Base-by-base conservation (phyloP, 164 flowering plant species). In the Aristolochia fimbriata region DNA sequence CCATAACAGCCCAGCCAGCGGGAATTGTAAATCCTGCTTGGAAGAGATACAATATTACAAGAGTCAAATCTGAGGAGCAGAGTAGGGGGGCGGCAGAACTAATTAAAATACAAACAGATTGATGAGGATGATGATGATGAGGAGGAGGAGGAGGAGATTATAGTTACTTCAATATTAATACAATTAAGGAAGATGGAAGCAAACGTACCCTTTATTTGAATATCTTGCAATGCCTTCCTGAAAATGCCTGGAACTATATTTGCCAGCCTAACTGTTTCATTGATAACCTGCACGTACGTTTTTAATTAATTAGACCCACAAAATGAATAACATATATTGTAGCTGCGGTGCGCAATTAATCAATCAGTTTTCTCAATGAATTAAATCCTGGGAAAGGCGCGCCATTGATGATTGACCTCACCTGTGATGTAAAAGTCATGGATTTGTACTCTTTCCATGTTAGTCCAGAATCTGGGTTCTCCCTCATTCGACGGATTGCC, bases 1-100 rank as follows among this genome's bases (percentile, higher is more conserved):
- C 91, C 92, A 88, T 86, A 37, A 91, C 80, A 10, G 84, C 88
- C 98, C 96, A 88, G 47, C 92, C 94, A 57, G 83, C 83, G 68
- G 94, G 98, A 66, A 91, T 91, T 52, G 98, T 91, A 63, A 82
- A 78, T 51, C 77, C 97, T 91, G 86, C 72, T 73, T 60, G 41
- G 56, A 52, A 15, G 25, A 37, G 12, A 37, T 16, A 25, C 58
- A 58, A 48, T 57, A n/a, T n/a, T n/a, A 23, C 58, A 23, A 14
- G 15, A 63, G 25, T 56, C 19, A 6, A 41, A 22, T 48, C 47
- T 54, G 55, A 57, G 57, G 25, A n/a, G 45, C n/a, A 30, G 14
- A 23, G 45, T 33, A 17, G 30, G 30, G 30, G 5, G 30, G 30
- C 30, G 30, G 25, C 58, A 25, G 25, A 8, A 25, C 16, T 25